These are phyloP conservation scores for Nemania sp. DNA, from an alignment of 2,329 filamentous ascomycete species.

Conservation along the genomic window DNA sequence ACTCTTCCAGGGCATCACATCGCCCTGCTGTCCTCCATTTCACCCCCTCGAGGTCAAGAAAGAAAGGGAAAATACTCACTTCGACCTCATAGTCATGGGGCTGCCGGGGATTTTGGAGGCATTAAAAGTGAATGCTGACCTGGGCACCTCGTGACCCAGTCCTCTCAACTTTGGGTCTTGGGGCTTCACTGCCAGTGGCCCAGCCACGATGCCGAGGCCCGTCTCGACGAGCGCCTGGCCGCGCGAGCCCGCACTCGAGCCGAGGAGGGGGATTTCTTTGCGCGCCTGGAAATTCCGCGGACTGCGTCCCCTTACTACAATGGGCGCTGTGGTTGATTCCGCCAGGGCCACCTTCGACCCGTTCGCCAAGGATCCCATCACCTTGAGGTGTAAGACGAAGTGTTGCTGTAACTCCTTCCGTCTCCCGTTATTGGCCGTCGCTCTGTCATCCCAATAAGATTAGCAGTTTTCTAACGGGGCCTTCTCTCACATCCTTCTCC, in stretches of 20 bases:
- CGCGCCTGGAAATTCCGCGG: conserved; percentile 93
- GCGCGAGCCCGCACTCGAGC: conserved; percentile 74
- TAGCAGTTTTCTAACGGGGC: conserved; percentile 3
- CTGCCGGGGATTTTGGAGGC: conserved; percentile 59
- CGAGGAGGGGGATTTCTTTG: conserved; percentile 87
- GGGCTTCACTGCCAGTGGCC: conserved; percentile 58
- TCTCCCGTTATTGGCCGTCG: conserved; percentile 93
- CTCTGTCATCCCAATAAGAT: conserved; percentile 52
- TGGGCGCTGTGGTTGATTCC: conserved; percentile 84
- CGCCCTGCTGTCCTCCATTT: background rate
- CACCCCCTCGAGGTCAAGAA: background rate
- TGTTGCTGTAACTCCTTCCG: conserved; percentile 96
- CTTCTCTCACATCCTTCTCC: background rate
- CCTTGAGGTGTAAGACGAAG: conserved; percentile 87
- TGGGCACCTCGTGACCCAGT: conserved; percentile 59
- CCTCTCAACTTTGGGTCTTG: conserved; percentile 57
- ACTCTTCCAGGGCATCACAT: background rate
- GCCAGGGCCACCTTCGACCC: conserved; percentile 81
- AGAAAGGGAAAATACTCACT: conserved; percentile 49
- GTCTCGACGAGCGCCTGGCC: conserved; percentile 74
- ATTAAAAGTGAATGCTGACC: conserved; percentile 62
- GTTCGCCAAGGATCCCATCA: conserved; percentile 80
- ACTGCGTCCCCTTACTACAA: conserved; percentile 91
- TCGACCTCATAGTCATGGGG: conserved; percentile 61
- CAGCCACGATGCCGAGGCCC: conserved; percentile 63